These are phyloP conservation scores for Ilex paraguariensis DNA, from an alignment of 305 asterid species.

Conservation along the genomic window DNA sequence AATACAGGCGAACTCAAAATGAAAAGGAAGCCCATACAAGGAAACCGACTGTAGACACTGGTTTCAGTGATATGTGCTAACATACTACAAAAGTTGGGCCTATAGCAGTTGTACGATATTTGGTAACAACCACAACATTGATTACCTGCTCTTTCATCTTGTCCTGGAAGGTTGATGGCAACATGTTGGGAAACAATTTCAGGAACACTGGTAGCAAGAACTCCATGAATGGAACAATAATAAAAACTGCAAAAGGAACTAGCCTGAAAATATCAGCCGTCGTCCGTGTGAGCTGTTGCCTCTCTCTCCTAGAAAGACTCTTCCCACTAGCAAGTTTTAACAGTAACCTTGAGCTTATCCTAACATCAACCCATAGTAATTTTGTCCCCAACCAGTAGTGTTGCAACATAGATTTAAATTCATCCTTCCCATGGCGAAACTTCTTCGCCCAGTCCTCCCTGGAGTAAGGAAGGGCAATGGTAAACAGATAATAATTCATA, in stretches of 20 bases:
- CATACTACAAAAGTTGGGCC: too few species aligned
- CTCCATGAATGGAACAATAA: constrained; percentile 98
- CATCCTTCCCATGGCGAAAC: constrained; percentile 82
- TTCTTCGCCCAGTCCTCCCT: constrained; percentile 97
- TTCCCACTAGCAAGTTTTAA: constrained; percentile 83
- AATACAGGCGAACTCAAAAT: too few species aligned
- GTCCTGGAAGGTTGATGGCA: constrained; percentile 98
- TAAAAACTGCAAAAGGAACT: constrained; percentile 92
- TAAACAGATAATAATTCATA: constrained; percentile 1
- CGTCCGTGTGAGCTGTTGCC: constrained; percentile 94
- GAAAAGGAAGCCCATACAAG: too few species aligned
- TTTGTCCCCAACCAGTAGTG: constrained; percentile 96
- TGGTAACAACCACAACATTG: constrained; percentile 13
- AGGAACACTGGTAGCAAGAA: constrained; percentile 92
- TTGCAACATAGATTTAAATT: constrained; percentile 77
- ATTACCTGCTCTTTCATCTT: constrained; percentile 97
- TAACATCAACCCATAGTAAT: constrained; percentile 84
- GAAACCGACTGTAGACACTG: too few species aligned
- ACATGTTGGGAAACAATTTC: constrained; percentile 92
- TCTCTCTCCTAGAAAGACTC: constrained; percentile 90
- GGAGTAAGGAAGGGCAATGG: constrained; percentile 19
- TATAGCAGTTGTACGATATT: background rate
- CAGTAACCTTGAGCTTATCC: constrained; percentile 80
- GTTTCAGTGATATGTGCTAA: too few species aligned
- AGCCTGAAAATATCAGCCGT: constrained; percentile 96